Base-by-base conservation (phyloP, 2,329 filamentous ascomycete genomes). In the Cladosporium sp. region DNA sequence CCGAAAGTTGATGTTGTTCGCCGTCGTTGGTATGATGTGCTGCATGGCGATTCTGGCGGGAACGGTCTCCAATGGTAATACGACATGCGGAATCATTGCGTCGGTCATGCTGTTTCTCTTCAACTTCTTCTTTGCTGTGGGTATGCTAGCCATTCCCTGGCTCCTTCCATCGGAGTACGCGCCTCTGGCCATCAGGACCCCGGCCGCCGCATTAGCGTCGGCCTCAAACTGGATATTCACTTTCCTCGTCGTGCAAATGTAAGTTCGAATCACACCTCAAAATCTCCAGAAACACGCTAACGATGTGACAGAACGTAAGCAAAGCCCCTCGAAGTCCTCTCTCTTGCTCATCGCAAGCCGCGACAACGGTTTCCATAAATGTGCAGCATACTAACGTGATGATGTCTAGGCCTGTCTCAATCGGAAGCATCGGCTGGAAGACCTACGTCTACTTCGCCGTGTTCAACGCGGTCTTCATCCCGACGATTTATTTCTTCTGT, bases 141-240 rank as follows among this genome's bases (percentile, higher is more conserved):
- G 61, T 15, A 56, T 69, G 35, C 60, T 59, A n/a, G 58, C 91
- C 1, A 93, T 97, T 54, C 92, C 92, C 7, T 97, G 92, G 92
- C 75, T 96, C 13, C 95, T 96, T 66, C 92, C 92, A 6, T 90
- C 92, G 6, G 92, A 97, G 75, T 95, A 96, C 71, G 77, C 96
- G 25, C 91, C 92, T 3, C 77, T 96, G 51, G 95, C 88, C 72
- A 95, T 96, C 65, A 85, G 92, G 60, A 93, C 92, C 53, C 96
- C 96, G 74, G 92, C 91, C 54, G 90, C 91, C 48, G 95, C 89
- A 77, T 72, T 96, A 66, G 95, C 91, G 52, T 96, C 91, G 1
- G 91, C 57, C 2, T 56, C 53, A 35, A 71, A 70, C 43, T 71
- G 69, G 69, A 52, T 59, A 8, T 64, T 65, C 54, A 68, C 55